Percentiles rank a stretch among this genome's conserved stretches.
Evolutionary conservation across 2,329 filamentous ascomycete species (phyloP).

Genomic region (Talaromyces atroroseus): DNA sequence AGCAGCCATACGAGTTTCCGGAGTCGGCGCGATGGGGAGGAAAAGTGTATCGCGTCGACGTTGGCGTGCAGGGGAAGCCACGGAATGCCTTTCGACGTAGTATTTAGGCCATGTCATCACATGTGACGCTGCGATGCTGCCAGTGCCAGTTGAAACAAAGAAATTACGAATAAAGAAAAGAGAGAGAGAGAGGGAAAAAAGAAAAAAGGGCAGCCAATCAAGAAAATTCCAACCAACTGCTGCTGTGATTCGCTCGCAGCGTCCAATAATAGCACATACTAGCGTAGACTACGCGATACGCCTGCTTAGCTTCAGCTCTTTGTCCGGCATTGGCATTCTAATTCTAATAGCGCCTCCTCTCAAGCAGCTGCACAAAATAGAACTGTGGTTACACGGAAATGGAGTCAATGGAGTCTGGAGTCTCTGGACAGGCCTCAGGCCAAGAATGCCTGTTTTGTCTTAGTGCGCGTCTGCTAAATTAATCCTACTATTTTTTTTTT

Average conservation of each 20-base stretch:
- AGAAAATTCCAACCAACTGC: conserved; percentile 1
- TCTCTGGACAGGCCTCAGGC: background rate
- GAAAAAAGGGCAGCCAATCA: background rate
- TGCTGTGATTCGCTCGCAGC: conserved; percentile 1
- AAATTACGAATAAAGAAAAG: background rate
- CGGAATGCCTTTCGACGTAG: conserved; percentile 52
- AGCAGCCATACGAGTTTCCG: conserved; percentile 57
- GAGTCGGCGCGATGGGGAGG: conserved; percentile 62
- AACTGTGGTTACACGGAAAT: no score
- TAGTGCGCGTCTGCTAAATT: background rate
- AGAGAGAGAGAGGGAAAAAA: background rate
- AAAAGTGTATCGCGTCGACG: conserved; percentile 68
- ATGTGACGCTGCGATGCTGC: no score
- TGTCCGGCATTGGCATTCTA: no score
- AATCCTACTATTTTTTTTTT: background rate
- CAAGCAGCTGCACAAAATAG: no score
- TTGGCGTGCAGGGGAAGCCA: conserved; percentile 62
- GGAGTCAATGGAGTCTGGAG: no score
- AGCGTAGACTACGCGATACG: no score
- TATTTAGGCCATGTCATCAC: no score
- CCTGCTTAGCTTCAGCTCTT: no score
- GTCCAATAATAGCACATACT: no score
- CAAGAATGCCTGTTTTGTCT: background rate
- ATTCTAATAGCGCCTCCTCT: no score
- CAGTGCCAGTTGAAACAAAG: background rate